Conservation (phyloP, 2,329 filamentous ascomycete species). For the Colletotrichum falcatum region DNA sequence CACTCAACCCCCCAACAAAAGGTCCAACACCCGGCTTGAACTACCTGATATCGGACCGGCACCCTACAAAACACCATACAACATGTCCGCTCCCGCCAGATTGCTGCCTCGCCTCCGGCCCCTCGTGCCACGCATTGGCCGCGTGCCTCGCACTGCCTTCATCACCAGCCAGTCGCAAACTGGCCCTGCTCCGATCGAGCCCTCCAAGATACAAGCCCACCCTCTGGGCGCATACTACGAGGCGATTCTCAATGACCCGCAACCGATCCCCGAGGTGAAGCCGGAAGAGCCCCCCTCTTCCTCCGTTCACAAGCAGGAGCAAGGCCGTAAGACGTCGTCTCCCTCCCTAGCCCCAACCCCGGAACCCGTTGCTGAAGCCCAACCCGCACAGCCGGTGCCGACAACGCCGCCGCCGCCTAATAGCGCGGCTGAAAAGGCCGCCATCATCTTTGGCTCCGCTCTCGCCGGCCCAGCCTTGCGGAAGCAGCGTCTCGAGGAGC, state of each 20-base stretch:
- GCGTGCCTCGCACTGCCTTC: constrained; percentile 47
- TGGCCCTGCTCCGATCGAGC: constrained; percentile 45
- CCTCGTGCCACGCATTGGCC: constrained; percentile 44
- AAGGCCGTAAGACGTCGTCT: constrained; percentile 44
- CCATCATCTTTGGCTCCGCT: constrained; percentile 85
- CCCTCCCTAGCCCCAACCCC: constrained; percentile 30
- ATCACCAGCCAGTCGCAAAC: constrained; percentile 46
- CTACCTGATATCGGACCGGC: constrained; percentile 18
- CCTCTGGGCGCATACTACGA: constrained; percentile 72
- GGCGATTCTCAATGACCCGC: constrained; percentile 62
- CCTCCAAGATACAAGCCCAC: constrained; percentile 52
- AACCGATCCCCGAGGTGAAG: constrained; percentile 56
- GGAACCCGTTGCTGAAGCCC: constrained; percentile 43
- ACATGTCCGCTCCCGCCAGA: constrained; percentile 50
- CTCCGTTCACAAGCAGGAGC: constrained; percentile 46
- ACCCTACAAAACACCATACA: constrained; percentile 11
- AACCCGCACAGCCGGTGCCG: constrained; percentile 42
- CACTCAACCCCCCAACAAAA: constrained; percentile 27
- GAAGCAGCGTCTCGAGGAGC: constrained; percentile 68
- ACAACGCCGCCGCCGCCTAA: constrained; percentile 58
- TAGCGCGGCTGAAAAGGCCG: constrained; percentile 65
- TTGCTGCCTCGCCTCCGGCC: constrained; percentile 49
- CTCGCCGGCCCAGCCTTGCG: constrained; percentile 80
- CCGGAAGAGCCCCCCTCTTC: constrained; percentile 59
- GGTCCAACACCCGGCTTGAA: constrained; percentile 15